Evolutionary conservation across 2,329 filamentous ascomycete species (phyloP).

Genomic region (Xylaria sp.): DNA sequence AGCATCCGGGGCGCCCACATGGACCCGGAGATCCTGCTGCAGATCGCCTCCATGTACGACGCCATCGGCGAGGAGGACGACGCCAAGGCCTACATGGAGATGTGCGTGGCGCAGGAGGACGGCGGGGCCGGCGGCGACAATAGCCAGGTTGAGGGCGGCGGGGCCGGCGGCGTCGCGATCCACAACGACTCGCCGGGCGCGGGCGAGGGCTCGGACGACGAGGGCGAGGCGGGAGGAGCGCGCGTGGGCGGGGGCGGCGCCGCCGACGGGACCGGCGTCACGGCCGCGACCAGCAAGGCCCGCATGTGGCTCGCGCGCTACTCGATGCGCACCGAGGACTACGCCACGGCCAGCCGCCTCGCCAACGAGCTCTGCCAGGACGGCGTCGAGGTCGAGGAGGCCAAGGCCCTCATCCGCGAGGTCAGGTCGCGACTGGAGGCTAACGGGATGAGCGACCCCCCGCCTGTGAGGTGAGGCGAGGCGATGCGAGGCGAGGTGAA

Average conservation of each 20-base stretch:
- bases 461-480: slow-evolving; percentile 4
- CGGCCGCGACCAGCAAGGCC: slow-evolving; percentile 87
- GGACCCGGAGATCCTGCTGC: slow-evolving; percentile 87
- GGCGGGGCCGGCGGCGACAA: slow-evolving; percentile 54
- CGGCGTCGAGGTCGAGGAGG: slow-evolving; percentile 94
- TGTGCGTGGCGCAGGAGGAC: slow-evolving; percentile 90
- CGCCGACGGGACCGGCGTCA: slow-evolving; percentile 79
- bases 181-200: slow-evolving; percentile 57
- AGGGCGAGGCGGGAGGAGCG: slow-evolving; percentile 36
- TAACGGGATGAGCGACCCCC: slow-evolving; percentile 14
- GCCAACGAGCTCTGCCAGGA: slow-evolving; percentile 94
- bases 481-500: no score
- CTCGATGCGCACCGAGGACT: slow-evolving; percentile 76
- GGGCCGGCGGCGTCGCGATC: slow-evolving; percentile 57
- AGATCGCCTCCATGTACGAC: slow-evolving; percentile 90
- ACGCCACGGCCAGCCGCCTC: slow-evolving; percentile 74
- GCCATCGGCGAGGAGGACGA: slow-evolving; percentile 75
- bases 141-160: slow-evolving; percentile 50
- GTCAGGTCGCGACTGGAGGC: slow-evolving; percentile 74
- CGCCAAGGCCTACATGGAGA: slow-evolving; percentile 91
- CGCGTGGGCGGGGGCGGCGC: slow-evolving; percentile 46
- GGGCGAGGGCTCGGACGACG: slow-evolving; percentile 43
- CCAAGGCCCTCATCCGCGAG: slow-evolving; percentile 88
- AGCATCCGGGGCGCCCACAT: slow-evolving; percentile 62
- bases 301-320: slow-evolving; percentile 89